These are phyloP conservation scores for Mycena galericulata DNA, from an alignment of 768 basidiomycete genomes.

Conservation along the genomic window DNA sequence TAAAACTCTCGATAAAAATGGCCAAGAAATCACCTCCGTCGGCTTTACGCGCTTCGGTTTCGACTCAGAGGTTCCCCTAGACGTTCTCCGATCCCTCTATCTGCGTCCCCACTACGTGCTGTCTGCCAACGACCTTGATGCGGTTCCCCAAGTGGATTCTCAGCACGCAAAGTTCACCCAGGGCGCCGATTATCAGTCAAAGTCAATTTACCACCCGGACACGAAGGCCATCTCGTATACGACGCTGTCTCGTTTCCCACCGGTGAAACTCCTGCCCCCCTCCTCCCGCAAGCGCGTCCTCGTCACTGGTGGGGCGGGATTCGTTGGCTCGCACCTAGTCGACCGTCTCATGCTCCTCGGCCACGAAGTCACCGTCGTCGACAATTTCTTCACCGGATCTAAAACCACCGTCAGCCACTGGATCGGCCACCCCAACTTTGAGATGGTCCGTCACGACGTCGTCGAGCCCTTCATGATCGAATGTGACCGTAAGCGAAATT, in stretches of 20 bases:
- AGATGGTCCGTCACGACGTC: constrained; percentile 97
- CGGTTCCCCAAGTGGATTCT: constrained; percentile 48
- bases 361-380: constrained; percentile 96
- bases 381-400: constrained; percentile 99
- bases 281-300: constrained; percentile 88
- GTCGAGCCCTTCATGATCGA: constrained; percentile 99
- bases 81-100: constrained; percentile 88
- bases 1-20: constrained; percentile 78
- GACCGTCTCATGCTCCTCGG: constrained; percentile 98
- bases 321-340: constrained; percentile 98
- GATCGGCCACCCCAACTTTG: constrained; percentile 99
- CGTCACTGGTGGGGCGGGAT: constrained; percentile 98
- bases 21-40: constrained; percentile 80
- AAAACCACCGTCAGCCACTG: constrained; percentile 97
- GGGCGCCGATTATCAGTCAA: constrained; percentile 75
- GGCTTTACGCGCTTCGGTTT: constrained; percentile 92
- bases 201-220: constrained; percentile 87
- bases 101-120: constrained; percentile 83
- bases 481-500: constrained; percentile 84
- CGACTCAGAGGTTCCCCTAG: constrained; percentile 85
- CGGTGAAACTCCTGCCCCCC: constrained; percentile 88
- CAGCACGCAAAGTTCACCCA: constrained; percentile 68
- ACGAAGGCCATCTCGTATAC: constrained; percentile 90
- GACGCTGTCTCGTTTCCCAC: constrained; percentile 91
- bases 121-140: constrained; percentile 51